Evolutionary conservation across 1,284 basidiomycete species (phyloP).

Genomic region (Puccinia polysora): DNA sequence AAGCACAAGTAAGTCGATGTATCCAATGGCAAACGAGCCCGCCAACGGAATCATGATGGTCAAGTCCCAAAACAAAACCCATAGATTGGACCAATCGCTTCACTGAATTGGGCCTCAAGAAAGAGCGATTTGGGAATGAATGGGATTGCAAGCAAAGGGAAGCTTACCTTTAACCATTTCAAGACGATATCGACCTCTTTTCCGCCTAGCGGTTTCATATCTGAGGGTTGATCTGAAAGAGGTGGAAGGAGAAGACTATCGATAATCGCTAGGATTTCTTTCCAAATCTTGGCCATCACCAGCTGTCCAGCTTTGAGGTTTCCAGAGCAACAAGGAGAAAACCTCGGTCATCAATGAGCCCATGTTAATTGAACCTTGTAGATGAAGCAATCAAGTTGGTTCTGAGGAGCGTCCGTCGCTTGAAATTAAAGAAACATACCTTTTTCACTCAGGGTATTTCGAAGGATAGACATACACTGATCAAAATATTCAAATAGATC

Average conservation of each 20-base stretch:
- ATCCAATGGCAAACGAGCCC: too few relatives aligned
- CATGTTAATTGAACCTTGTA: too few relatives aligned
- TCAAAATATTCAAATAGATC: slow-evolving; percentile 96
- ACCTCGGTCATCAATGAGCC: neutral
- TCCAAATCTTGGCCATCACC: slow-evolving; percentile 93
- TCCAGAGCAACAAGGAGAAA: neutral
- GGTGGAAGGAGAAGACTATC: slow-evolving; percentile 88
- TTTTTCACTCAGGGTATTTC: slow-evolving; percentile 73
- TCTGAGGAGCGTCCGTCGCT: too few relatives aligned
- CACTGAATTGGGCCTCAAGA: too few relatives aligned
- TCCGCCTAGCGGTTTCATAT: slow-evolving; percentile 82
- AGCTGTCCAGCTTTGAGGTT: slow-evolving; percentile 71
- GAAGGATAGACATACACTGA: slow-evolving; percentile 83
- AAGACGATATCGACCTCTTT: slow-evolving; percentile 97
- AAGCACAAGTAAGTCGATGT: neutral
- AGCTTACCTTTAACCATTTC: slow-evolving; percentile 84
- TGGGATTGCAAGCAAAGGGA: neutral
- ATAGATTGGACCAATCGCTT: neutral
- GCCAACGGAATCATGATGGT: slow-evolving; percentile 44
- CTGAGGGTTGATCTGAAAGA: slow-evolving; percentile 77
- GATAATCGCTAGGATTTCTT: slow-evolving; percentile 82
- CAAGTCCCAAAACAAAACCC: neutral
- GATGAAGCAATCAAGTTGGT: too few relatives aligned
- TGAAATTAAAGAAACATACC: slow-evolving; percentile 44
- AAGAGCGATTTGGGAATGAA: neutral